A percentile compares a stretch with the other conserved stretches of the same genome.
Evolutionary conservation across 129 eudicot species (phyloP).

Genomic region (Flaveria ramosissima): DNA sequence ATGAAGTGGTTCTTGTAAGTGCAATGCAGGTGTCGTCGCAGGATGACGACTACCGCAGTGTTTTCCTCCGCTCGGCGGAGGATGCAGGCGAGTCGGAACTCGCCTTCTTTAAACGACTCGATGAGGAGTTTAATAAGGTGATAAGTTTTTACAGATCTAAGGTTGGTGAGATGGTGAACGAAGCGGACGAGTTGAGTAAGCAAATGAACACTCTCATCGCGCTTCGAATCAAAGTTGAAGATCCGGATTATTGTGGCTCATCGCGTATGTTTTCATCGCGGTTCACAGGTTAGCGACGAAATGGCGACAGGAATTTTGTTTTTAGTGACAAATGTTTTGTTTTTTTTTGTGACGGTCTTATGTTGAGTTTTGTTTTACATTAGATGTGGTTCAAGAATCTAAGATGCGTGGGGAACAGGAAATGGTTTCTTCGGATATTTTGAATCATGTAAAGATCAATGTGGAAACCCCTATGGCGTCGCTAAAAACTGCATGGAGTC

Average conservation of each 20-base stretch:
- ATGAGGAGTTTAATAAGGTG: conserved; percentile 68
- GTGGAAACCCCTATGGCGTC: conserved; percentile 45
- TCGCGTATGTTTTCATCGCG: conserved; percentile 39
- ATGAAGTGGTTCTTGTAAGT: conserved; percentile 33
- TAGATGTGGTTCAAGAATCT: conserved; percentile 21
- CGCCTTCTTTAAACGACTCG: conserved; percentile 44
- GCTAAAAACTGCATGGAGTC: conserved; percentile 33
- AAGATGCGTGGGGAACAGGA: conserved; percentile 10
- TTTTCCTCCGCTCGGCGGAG: conserved; percentile 44
- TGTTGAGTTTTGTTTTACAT: neutral
- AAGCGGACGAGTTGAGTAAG: conserved; percentile 50
- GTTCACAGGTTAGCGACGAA: conserved; percentile 4
- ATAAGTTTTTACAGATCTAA: conserved; percentile 43
- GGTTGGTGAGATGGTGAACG: conserved; percentile 54
- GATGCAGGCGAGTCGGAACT: conserved; percentile 58
- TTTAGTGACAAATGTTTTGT: neutral
- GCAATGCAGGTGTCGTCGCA: conserved; percentile 13
- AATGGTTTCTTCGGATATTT: conserved; percentile 47
- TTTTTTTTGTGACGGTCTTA: neutral
- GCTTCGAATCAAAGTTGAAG: conserved; percentile 45
- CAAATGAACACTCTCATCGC: conserved; percentile 72
- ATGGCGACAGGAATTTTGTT: neutral
- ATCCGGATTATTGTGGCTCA: conserved; percentile 40
- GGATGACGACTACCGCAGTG: conserved; percentile 37
- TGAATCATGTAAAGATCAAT: conserved; percentile 48